Percentiles rank a stretch among this genome's conserved stretches.
Evolutionary conservation across 306 rosid genomes (phyloP).

Genomic region (Cucumis hystrix): DNA sequence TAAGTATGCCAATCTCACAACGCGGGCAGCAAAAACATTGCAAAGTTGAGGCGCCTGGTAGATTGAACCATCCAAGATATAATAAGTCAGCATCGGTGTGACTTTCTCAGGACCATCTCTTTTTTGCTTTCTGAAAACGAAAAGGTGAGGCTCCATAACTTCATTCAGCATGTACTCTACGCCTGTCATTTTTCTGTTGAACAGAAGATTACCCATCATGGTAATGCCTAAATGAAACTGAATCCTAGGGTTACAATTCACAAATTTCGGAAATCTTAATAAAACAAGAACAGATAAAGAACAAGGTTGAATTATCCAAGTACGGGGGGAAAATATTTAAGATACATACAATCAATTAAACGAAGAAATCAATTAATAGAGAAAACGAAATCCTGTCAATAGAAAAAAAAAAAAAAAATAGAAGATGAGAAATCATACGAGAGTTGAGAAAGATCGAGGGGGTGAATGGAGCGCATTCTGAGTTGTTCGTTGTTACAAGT

Average conservation of each 20-base stretch:
- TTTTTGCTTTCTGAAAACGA: constrained; percentile 73
- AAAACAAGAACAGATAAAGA: neutral
- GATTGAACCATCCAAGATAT: constrained; percentile 78
- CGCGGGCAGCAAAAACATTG: constrained; percentile 84
- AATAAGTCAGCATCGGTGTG: constrained; percentile 71
- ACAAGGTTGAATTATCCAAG: neutral
- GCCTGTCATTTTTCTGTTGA: constrained; percentile 69
- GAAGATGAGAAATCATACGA: constrained; percentile 21
- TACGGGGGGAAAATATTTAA: neutral
- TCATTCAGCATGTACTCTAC: constrained; percentile 58
- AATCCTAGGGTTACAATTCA: neutral
- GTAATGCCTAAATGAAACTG: neutral
- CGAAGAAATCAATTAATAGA: neutral
- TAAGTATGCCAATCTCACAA: constrained; percentile 29
- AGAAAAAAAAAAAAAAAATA: neutral
- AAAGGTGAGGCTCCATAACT: constrained; percentile 75
- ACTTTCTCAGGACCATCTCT: constrained; percentile 88
- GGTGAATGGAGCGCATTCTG: constrained; percentile 81
- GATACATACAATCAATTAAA: neutral
- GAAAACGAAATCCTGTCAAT: neutral
- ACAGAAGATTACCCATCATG: constrained; percentile 8
- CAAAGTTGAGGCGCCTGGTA: constrained; percentile 88
- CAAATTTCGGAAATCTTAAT: neutral
- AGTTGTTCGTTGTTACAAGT: constrained; percentile 86
- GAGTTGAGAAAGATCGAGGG: constrained; percentile 70